Conservation (phyloP, 805 yeast species). For the Teunomyces kruisii region DNA sequence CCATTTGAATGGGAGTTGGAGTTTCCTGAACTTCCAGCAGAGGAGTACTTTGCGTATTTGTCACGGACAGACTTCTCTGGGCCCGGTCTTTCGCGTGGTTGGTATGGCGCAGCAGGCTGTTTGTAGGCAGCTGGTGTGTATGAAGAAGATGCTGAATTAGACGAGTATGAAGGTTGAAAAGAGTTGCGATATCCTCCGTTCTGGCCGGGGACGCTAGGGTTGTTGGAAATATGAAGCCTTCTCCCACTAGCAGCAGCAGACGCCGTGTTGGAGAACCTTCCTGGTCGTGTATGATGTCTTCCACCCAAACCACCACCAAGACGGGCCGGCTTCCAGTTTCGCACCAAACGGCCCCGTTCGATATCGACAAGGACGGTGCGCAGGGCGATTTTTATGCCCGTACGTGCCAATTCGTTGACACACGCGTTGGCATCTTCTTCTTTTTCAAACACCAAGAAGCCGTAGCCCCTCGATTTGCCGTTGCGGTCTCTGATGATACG, state of each 20-base stretch:
- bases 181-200: not conserved
- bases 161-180: not conserved
- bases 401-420: slow-evolving; percentile 52
- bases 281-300: slow-evolving; percentile 53
- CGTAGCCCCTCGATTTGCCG: slow-evolving; percentile 76
- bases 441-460: slow-evolving; percentile 68
- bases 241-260: slow-evolving; percentile 38
- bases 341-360: slow-evolving; percentile 65
- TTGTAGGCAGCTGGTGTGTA: not conserved
- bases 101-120: not conserved
- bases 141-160: not conserved
- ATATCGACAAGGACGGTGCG: slow-evolving; percentile 66
- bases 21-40: not conserved
- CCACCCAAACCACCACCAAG: slow-evolving; percentile 96
- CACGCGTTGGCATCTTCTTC: slow-evolving; percentile 64
- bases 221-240: slow-evolving; percentile 6
- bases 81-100: not conserved
- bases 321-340: slow-evolving; percentile 70
- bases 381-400: slow-evolving; percentile 36
- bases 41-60: slow-evolving; percentile 23
- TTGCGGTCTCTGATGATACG: slow-evolving; percentile 36
- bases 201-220: not conserved
- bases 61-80: slow-evolving; percentile 19
- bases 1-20: not conserved
- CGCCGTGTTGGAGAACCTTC: slow-evolving; percentile 21